Evolutionary conservation across 805 yeast genomes (phyloP), one percentile per base, ranked within the genome.

Genomic region (Nakazawaea anatomiae): DNA sequence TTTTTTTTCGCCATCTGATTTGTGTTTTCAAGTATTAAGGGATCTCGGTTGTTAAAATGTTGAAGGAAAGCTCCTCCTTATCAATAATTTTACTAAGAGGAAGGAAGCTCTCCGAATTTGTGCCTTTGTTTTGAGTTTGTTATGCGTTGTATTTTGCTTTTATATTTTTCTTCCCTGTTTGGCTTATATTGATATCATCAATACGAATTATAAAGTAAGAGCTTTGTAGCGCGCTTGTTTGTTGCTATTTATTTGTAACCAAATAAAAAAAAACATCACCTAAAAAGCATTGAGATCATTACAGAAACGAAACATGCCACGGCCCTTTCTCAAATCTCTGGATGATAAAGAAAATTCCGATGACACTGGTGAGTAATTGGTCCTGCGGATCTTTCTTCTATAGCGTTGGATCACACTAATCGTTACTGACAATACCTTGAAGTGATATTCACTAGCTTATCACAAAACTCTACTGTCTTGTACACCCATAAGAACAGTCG

Each of bases 381-480:
- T 18, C 25, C 25, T 2, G 25, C 3, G 25, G 3, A 18, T 18
- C 25, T 18, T 18, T 18, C 25, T 3, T 18, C 25, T 18, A 18
- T 18, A 18, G 25, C 25, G 25, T 18, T 18, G 25, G 3, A 18
- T 18, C 3, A 18, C 25, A 18, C 25, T 2, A 18, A 18, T 3
- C 25, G 3, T 18, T 18, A 18, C 25, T 18, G 25, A 18, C 25
- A 18, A 18, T 18, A 18, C 25, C 25, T 18, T 18, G 25, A 18
- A 73, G 78, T 77, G 54, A 67, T 77, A 18, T 73, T 71, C 56
- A 73, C 78, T 25, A 73, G 81, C 3, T 65, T 77, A 39, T 74
- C 81, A 4, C 63, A 68, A 49, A 81, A 82, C 58, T 80, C 86
- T 14, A 77, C 85, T 5, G 80, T 86, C 0, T 66, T 81, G 11